Evolutionary conservation across 768 basidiomycete genomes (phyloP).

Genomic region (Rubroboletus satanas): DNA sequence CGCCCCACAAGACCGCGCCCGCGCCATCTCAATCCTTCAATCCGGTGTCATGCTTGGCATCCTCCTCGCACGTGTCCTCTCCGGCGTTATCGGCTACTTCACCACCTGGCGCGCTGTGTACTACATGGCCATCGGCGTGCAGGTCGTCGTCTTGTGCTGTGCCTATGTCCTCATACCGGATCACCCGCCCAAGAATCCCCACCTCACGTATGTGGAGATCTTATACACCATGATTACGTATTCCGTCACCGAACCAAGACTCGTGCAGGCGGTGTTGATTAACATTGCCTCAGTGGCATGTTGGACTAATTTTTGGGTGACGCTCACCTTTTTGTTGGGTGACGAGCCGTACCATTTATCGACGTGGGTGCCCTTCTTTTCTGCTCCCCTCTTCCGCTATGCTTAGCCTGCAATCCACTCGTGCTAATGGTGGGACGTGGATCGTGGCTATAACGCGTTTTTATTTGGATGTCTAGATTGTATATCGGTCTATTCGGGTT

Average conservation of each 20-base stretch:
- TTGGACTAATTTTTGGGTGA: slow-evolving; percentile 37
- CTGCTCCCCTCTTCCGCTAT: neutral
- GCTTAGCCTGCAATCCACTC: neutral
- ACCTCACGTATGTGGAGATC: slow-evolving; percentile 34
- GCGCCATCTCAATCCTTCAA: slow-evolving; percentile 32
- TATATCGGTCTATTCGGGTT: slow-evolving; percentile 48
- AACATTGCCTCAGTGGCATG: slow-evolving; percentile 29
- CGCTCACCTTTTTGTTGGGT: slow-evolving; percentile 45
- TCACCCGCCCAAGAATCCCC: slow-evolving; percentile 37
- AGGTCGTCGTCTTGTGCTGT: slow-evolving; percentile 26
- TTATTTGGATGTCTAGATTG: slow-evolving; percentile 6
- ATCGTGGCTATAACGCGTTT: neutral
- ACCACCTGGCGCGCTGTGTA: slow-evolving; percentile 40
- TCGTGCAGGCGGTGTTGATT: slow-evolving; percentile 35
- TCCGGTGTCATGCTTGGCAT: slow-evolving; percentile 30
- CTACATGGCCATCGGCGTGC: slow-evolving; percentile 39
- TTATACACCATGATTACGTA: slow-evolving; percentile 39
- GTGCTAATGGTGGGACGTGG: neutral
- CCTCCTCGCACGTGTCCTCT: slow-evolving; percentile 30
- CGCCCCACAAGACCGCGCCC: slow-evolving; percentile 21
- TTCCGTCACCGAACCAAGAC: slow-evolving; percentile 38
- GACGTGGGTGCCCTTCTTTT: slow-evolving; percentile 20
- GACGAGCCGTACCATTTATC: slow-evolving; percentile 38
- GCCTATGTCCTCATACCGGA: slow-evolving; percentile 38
- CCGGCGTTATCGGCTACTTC: slow-evolving; percentile 41